These are phyloP conservation scores for Talaromyces rugulosus DNA, from an alignment of 2,329 filamentous ascomycete species.

Conservation along the genomic window DNA sequence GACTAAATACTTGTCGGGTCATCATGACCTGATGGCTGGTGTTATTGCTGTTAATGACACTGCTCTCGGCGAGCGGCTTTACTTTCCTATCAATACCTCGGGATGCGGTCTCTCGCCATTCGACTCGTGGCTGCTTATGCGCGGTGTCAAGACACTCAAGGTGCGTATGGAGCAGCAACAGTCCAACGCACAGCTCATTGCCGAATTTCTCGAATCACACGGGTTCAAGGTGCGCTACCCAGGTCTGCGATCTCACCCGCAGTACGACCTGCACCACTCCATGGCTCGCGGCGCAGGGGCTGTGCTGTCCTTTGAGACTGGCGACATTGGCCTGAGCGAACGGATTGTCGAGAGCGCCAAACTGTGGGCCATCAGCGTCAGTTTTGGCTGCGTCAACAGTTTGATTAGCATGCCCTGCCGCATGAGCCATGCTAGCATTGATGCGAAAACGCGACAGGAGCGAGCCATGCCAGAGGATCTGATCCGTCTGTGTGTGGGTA, in stretches of 20 bases:
- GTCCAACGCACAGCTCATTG: constrained; percentile 82
- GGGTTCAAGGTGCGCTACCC: constrained; percentile 96
- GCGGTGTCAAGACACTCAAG: constrained; percentile 91
- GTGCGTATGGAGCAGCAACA: constrained; percentile 99
- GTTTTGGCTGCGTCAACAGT: constrained; percentile 97
- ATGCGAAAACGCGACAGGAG: constrained; percentile 85
- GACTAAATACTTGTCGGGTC: constrained; percentile 95
- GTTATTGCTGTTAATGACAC: constrained; percentile 88
- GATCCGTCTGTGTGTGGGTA: constrained; percentile 91
- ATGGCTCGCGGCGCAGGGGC: constrained; percentile 93
- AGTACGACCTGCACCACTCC: constrained; percentile 93
- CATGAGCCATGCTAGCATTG: constrained; percentile 98
- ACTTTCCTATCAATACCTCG: constrained; percentile 94
- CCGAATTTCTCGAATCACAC: constrained; percentile 81
- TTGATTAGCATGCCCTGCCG: constrained; percentile 99
- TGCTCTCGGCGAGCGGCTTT: constrained; percentile 79
- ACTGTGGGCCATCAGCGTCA: constrained; percentile 92
- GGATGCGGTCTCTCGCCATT: constrained; percentile 93
- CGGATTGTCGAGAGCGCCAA: constrained; percentile 90
- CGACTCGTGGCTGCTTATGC: constrained; percentile 91
- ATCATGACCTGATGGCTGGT: constrained; percentile 98
- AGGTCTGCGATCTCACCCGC: constrained; percentile 87
- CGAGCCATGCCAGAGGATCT: constrained; percentile 94
- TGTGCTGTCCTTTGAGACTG: constrained; percentile 93
- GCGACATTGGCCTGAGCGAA: constrained; percentile 76